Percentiles rank a stretch among this genome's conserved stretches.
phyloP scores from a whole-genome alignment of 2,329 filamentous ascomycete genomes.

The Fusarium sp. region DNA sequence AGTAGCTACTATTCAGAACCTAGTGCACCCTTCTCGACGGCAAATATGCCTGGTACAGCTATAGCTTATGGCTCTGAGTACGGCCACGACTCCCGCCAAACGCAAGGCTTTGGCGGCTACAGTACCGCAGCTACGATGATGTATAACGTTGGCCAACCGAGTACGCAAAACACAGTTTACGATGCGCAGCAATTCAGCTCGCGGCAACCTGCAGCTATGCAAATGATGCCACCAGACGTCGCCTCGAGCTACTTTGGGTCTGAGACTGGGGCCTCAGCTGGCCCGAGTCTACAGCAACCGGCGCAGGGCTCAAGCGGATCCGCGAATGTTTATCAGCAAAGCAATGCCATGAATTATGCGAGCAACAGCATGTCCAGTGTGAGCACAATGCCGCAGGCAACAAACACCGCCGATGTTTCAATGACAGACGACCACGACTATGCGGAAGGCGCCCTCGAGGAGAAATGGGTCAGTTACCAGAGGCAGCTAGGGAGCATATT shows the following conservation, averaged over 20 bases:
- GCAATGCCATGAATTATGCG: conserved; percentile 64
- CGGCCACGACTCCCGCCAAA: conserved; percentile 67
- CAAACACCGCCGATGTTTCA: conserved; percentile 54
- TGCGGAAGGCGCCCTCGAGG: conserved; percentile 66
- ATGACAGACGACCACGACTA: conserved; percentile 68
- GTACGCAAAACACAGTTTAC: conserved; percentile 73
- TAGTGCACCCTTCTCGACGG: conserved; percentile 60
- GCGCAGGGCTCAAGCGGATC: conserved; percentile 59
- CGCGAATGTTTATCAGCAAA: conserved; percentile 73
- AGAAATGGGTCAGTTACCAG: conserved; percentile 75
- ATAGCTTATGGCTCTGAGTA: conserved; percentile 73
- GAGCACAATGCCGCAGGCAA: conserved; percentile 55
- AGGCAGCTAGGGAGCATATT: conserved; percentile 73
- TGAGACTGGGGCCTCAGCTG: conserved; percentile 57
- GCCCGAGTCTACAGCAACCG: conserved; percentile 63
- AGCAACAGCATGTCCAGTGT: conserved; percentile 57
- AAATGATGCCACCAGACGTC: conserved; percentile 65
- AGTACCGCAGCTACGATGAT: conserved; percentile 72
- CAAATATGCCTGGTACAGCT: conserved; percentile 64
- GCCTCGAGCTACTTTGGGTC: conserved; percentile 76
- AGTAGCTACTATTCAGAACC: conserved; percentile 68
- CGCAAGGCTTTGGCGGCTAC: conserved; percentile 66
- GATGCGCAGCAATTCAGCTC: conserved; percentile 79
- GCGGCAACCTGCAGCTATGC: conserved; percentile 80
- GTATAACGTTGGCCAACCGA: conserved; percentile 78